A percentile compares a stretch with the other conserved stretches of the same genome.
Evolutionary conservation across 345 rosid genomes (phyloP).

Genomic region (Salix udensis): DNA sequence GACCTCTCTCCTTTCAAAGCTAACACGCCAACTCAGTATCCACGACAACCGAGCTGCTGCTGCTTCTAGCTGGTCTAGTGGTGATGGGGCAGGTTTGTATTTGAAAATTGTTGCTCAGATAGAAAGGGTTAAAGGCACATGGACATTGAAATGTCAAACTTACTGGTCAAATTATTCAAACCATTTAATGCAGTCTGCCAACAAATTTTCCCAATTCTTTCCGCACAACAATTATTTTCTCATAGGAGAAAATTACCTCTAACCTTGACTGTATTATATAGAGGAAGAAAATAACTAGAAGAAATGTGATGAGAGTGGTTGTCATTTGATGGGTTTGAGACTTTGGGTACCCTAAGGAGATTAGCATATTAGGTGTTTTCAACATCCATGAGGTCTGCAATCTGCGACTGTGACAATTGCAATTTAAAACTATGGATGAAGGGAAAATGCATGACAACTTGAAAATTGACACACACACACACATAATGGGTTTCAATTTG

Average conservation of each 20-base stretch:
- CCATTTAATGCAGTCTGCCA: not conserved
- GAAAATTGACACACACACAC: too few species aligned
- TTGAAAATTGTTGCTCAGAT: not conserved
- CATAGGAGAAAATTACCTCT: not conserved
- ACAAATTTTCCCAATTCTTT: not conserved
- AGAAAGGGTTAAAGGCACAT: not conserved
- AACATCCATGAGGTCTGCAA: too few species aligned
- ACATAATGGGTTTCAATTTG: not conserved
- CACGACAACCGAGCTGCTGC: conserved; percentile 91
- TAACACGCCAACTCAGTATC: conserved; percentile 73
- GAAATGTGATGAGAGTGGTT: not conserved
- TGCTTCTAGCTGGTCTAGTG: conserved; percentile 65
- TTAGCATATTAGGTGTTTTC: not conserved
- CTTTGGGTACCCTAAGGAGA: not conserved
- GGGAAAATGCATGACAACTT: not conserved
- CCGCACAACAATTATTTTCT: not conserved
- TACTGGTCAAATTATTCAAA: not conserved
- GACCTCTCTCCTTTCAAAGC: conserved; percentile 74
- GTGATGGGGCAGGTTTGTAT: conserved; percentile 42
- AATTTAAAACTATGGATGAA: not conserved
- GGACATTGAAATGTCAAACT: not conserved
- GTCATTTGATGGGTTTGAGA: not conserved
- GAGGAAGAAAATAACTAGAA: not conserved
- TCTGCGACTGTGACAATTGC: too few species aligned
- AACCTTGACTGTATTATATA: not conserved